phyloP scores from a whole-genome alignment of 2,329 filamentous ascomycete species.

The Byssothecium circinans region DNA sequence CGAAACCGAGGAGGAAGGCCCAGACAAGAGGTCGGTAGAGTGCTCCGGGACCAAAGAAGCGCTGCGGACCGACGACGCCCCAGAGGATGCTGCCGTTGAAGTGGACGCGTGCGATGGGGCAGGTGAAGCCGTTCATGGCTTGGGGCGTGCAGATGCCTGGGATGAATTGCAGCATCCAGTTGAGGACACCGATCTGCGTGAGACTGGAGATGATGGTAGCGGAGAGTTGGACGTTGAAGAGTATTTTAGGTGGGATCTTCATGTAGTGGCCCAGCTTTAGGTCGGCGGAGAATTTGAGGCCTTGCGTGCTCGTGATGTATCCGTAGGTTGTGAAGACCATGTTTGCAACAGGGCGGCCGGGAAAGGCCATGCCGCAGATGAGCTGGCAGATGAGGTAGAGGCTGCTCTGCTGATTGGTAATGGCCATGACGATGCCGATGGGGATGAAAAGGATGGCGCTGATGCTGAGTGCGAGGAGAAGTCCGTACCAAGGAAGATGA shows the following conservation, averaged over 20 bases:
- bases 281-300: constrained; percentile 85
- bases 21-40: constrained; percentile 77
- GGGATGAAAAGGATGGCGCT: constrained; percentile 84
- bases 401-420: constrained; percentile 85
- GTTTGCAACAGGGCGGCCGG: constrained; percentile 82
- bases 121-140: constrained; percentile 86
- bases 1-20: constrained; percentile 76
- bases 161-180: constrained; percentile 86
- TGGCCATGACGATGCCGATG: constrained; percentile 90
- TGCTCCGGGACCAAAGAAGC: constrained; percentile 78
- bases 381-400: constrained; percentile 87
- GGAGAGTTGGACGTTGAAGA: constrained; percentile 76
- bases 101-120: constrained; percentile 82
- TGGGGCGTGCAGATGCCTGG: constrained; percentile 74
- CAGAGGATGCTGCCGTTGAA: constrained; percentile 90
- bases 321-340: constrained; percentile 94
- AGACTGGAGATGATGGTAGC: constrained; percentile 75
- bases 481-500: constrained; percentile 82
- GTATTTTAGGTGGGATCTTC: constrained; percentile 79
- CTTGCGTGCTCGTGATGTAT: constrained; percentile 85
- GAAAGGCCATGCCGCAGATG: constrained; percentile 79
- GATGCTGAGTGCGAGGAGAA: constrained; percentile 76
- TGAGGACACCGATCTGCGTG: constrained; percentile 80
- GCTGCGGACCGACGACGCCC: constrained; percentile 80
- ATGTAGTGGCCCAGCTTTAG: constrained; percentile 87